phyloP scores from a whole-genome alignment of 192 early-diverging fungal genomes.

The Coemansia sp. region DNA sequence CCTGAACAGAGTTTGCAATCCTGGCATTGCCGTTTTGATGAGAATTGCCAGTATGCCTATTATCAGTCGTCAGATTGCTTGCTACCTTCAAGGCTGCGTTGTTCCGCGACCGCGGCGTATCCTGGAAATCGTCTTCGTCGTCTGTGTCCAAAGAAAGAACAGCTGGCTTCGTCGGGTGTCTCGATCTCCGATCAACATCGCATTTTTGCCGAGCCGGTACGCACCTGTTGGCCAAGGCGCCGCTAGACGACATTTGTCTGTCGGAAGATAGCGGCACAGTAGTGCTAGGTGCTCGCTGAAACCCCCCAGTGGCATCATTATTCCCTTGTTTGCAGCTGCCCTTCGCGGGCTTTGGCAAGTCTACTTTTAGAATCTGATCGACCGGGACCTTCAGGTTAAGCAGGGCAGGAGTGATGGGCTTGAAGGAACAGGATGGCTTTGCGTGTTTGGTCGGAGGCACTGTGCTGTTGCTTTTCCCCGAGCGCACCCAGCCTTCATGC shows the following conservation, averaged over 20 bases:
- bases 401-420: slow-evolving; percentile 18
- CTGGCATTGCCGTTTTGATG: no score
- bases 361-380: slow-evolving; percentile 15
- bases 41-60: not conserved
- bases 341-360: not conserved
- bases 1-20: not conserved
- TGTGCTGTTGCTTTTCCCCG: slow-evolving; percentile 14
- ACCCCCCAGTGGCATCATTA: no score
- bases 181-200: not conserved
- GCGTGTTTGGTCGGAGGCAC: slow-evolving; percentile 7
- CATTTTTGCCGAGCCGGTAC: not conserved
- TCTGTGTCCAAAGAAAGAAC: slow-evolving; percentile 6
- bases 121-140: slow-evolving; percentile 36
- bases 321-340: not conserved
- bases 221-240: no score
- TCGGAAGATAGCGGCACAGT: no score
- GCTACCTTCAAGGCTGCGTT: not conserved
- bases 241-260: no score
- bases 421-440: slow-evolving; percentile 6
- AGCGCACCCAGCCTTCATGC: slow-evolving; percentile 33
- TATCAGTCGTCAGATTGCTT: not conserved
- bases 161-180: not conserved
- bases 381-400: slow-evolving; percentile 33
- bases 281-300: no score
- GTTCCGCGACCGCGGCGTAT: not conserved